Conservation (phyloP, 768 basidiomycete species). For the Boletus vinaceobasis region DNA sequence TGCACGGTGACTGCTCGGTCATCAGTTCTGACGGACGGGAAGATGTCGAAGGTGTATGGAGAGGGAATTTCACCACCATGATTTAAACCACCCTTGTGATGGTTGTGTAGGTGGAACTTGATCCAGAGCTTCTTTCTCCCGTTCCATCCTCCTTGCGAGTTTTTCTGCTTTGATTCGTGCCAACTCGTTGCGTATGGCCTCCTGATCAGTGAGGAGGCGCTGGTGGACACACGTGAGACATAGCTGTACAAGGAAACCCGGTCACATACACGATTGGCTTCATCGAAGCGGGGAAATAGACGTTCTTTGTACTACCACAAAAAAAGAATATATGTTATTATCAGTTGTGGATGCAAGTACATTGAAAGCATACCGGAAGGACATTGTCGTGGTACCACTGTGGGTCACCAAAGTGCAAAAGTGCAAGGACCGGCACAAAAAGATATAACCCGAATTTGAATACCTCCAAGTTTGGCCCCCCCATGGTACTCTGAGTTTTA, state of each 20-base stretch:
- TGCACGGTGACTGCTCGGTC: conserved; percentile 1
- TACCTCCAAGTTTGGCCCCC: conserved; percentile 78
- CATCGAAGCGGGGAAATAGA: conserved; percentile 63
- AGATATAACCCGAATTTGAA: conserved; percentile 90
- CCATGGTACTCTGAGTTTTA: conserved; percentile 44
- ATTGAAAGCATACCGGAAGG: conserved; percentile 53
- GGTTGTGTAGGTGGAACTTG: conserved; percentile 12
- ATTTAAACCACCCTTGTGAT: conserved; percentile 29
- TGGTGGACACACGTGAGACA: conserved; percentile 27
- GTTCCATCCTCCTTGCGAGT: conserved; percentile 41
- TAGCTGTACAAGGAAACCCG: not conserved
- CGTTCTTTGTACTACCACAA: conserved; percentile 63
- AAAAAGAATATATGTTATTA: not conserved
- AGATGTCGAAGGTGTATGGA: not conserved
- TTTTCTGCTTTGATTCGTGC: conserved; percentile 68
- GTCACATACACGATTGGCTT: conserved; percentile 46
- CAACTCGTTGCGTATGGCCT: conserved; percentile 62
- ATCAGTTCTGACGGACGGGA: not conserved
- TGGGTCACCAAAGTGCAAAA: conserved; percentile 85
- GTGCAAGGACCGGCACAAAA: conserved; percentile 75
- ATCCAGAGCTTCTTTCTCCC: conserved; percentile 37
- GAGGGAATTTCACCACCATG: conserved; percentile 20
- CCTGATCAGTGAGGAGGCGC: conserved; percentile 65
- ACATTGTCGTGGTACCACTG: conserved; percentile 81
- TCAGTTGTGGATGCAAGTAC: not conserved